Percentiles rank a stretch among this genome's conserved stretches.
These are phyloP conservation scores for Vitis vinifera DNA, from an alignment of 164 flowering plant species.

Conservation along the genomic window ASM3070453v1 NC_081820.1:26212501-26213000, in stretches of 20 bases:
- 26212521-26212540: neutral
- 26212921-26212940: conserved; percentile 35
- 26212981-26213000: conserved; percentile 46
- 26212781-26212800: neutral
- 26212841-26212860: neutral
- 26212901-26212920: conserved; percentile 3
- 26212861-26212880: conserved; percentile 14
- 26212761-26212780: neutral
- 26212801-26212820: neutral
- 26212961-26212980: conserved; percentile 50
- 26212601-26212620: neutral
- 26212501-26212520: too few species aligned
- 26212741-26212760: neutral
- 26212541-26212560: too few species aligned
- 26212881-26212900: conserved; percentile 4
- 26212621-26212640: neutral
- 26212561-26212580: too few species aligned
- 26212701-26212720: neutral
- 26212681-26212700: neutral
- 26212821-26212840: neutral
- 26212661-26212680: neutral
- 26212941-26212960: conserved; percentile 36
- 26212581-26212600: neutral
- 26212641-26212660: too few species aligned
- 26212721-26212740: neutral